Evolutionary conservation across 495 filamentous ascomycete species (phyloP).

Genomic region (Rhizodiscina lignyota): DNA sequence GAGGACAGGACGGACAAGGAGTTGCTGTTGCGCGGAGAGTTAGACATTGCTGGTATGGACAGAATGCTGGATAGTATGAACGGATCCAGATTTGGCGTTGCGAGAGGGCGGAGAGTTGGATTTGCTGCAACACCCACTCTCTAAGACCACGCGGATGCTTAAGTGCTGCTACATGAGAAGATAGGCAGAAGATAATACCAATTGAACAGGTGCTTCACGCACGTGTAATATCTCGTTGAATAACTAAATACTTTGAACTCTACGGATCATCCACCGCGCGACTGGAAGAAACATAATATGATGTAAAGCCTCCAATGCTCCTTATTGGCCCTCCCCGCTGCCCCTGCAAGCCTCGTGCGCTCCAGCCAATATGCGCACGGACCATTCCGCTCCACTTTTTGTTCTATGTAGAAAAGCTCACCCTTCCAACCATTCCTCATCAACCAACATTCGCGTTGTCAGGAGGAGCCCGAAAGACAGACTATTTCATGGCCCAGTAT

Average conservation of each 20-base stretch:
- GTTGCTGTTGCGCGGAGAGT: slow-evolving; percentile 17
- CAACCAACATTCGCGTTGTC: slow-evolving; percentile 10
- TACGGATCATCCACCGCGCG: neutral
- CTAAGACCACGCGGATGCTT: no score
- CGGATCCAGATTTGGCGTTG: slow-evolving; percentile 1
- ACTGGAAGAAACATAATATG: neutral
- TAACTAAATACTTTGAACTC: neutral
- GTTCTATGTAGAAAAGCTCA: no score
- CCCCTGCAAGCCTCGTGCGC: no score
- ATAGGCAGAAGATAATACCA: no score
- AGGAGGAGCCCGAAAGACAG: slow-evolving; percentile 21
- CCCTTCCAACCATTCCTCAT: neutral
- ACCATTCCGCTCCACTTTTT: no score
- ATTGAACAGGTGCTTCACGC: neutral
- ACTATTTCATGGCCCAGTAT: slow-evolving; percentile 18
- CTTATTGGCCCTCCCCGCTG: no score
- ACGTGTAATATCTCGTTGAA: neutral
- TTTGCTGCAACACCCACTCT: slow-evolving; percentile 16
- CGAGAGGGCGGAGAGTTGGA: slow-evolving; percentile 15
- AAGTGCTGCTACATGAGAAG: no score
- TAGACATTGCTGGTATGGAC: slow-evolving; percentile 24
- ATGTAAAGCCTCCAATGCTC: neutral
- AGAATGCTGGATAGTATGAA: slow-evolving; percentile 19
- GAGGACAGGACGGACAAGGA: slow-evolving; percentile 14
- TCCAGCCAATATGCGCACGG: no score